A percentile compares a stretch with the other conserved stretches of the same genome.
Evolutionary conservation across 371 early-diverging fungal genomes (phyloP).

Genomic region (Rhizopus microsporus): DNA sequence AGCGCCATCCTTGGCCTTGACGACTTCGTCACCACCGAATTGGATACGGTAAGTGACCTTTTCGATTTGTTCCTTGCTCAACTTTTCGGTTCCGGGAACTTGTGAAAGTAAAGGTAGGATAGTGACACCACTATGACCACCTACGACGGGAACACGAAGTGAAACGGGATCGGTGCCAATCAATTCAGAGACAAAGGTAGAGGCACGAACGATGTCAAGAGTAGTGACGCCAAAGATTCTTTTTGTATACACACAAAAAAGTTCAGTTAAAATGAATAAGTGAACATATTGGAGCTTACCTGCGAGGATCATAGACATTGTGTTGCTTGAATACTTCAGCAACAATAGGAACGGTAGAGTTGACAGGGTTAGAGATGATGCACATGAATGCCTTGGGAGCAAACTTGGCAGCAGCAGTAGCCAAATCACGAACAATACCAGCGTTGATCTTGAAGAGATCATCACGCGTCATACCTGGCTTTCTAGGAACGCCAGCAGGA

Average conservation of each 20-base stretch:
- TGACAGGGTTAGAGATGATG: constrained; percentile 99
- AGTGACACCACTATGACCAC: constrained; percentile 92
- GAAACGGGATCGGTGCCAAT: constrained; percentile 52
- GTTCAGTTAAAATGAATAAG: not conserved
- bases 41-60: constrained; percentile 85
- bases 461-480: constrained; percentile 99
- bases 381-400: constrained; percentile 95
- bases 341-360: constrained; percentile 99
- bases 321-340: constrained; percentile 93
- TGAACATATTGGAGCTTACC: constrained; percentile 37
- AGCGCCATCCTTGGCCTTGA: constrained; percentile 88
- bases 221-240: constrained; percentile 91
- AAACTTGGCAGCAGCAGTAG: constrained; percentile 60
- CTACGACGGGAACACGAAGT: constrained; percentile 80
- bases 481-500: constrained; percentile 99
- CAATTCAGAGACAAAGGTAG: constrained; percentile 75
- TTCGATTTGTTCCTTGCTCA: constrained; percentile 74
- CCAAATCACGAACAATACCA: constrained; percentile 90
- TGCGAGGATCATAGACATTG: constrained; percentile 86
- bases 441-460: constrained; percentile 98
- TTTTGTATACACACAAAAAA: constrained; percentile 4
- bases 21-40: constrained; percentile 95
- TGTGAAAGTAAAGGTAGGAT: constrained; percentile 82
- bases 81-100: constrained; percentile 50
- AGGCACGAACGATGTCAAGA: constrained; percentile 87